These are phyloP conservation scores for Salix dunnii DNA, from an alignment of 345 rosid genomes.

Conservation along the genomic window DNA sequence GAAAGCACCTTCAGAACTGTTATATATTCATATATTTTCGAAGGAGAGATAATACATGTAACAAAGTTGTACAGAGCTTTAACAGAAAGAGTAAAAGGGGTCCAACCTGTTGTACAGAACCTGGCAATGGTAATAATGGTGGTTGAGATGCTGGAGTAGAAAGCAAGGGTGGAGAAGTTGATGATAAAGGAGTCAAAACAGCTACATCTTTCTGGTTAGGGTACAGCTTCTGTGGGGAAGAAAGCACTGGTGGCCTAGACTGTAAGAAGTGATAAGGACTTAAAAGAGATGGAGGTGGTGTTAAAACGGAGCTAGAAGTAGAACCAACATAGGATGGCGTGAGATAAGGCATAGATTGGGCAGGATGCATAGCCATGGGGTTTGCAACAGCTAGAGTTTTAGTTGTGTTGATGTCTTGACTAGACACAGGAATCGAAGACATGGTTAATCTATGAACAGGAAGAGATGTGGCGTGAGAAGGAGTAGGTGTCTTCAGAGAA, in stretches of 20 bases:
- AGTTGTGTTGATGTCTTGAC: slow-evolving; percentile 7
- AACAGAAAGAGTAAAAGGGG: neutral
- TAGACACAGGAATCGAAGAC: slow-evolving; percentile 16
- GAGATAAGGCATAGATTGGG: slow-evolving; percentile 13
- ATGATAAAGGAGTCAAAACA: slow-evolving; percentile 9
- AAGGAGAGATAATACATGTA: neutral
- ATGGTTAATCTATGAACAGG: slow-evolving; percentile 1
- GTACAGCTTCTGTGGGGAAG: slow-evolving; percentile 16
- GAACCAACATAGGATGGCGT: slow-evolving; percentile 5
- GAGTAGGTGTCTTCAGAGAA: slow-evolving; percentile 2
- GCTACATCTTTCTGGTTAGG: slow-evolving; percentile 20
- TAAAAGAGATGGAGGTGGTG: slow-evolving; percentile 18
- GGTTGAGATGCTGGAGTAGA: slow-evolving; percentile 22
- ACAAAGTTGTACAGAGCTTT: neutral
- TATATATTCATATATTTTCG: neutral
- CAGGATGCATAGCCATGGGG: slow-evolving; percentile 6
- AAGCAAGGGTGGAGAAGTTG: slow-evolving; percentile 1
- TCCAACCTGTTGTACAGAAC: slow-evolving; percentile 23
- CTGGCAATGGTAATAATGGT: slow-evolving; percentile 41
- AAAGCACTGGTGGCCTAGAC: slow-evolving; percentile 12
- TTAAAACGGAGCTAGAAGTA: slow-evolving; percentile 25
- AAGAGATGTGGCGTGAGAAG: slow-evolving; percentile 15
- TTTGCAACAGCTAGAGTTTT: slow-evolving; percentile 17
- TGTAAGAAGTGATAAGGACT: slow-evolving; percentile 24
- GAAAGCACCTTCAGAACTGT: neutral